Percentiles rank a stretch among this genome's conserved stretches.
phyloP scores from a whole-genome alignment of 2,329 filamentous ascomycete species.

The Ophiosphaerella korrae region DNA sequence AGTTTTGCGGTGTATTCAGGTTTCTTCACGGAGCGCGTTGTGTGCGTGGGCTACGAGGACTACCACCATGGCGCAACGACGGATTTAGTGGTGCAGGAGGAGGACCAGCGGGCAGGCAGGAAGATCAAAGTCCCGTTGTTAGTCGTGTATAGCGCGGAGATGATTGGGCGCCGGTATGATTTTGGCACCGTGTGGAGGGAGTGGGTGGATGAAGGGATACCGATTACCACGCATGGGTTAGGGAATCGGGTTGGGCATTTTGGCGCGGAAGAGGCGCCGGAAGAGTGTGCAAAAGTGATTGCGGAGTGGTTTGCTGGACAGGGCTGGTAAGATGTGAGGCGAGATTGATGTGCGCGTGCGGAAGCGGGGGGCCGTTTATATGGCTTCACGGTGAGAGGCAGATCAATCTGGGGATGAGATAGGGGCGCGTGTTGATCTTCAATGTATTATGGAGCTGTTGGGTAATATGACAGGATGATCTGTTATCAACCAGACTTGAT shows the following conservation, averaged over 20 bases:
- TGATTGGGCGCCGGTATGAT: slow-evolving; percentile 58
- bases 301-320: slow-evolving; percentile 31
- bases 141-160: slow-evolving; percentile 57
- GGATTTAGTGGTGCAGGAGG: slow-evolving; percentile 58
- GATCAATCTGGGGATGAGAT: too few species aligned
- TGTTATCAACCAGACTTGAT: too few species aligned
- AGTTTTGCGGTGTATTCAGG: slow-evolving; percentile 51
- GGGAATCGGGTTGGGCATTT: slow-evolving; percentile 61
- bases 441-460: too few species aligned
- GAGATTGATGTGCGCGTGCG: not conserved
- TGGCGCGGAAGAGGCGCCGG: slow-evolving; percentile 59
- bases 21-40: slow-evolving; percentile 47
- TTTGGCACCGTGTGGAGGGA: slow-evolving; percentile 58
- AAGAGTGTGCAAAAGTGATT: slow-evolving; percentile 52
- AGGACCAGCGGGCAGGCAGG: slow-evolving; percentile 51
- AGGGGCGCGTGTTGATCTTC: too few species aligned
- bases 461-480: too few species aligned
- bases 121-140: slow-evolving; percentile 55
- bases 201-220: slow-evolving; percentile 51
- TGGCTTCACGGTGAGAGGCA: too few species aligned
- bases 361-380: too few species aligned
- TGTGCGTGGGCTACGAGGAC: slow-evolving; percentile 61
- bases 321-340: not conserved
- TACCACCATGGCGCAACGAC: slow-evolving; percentile 60
- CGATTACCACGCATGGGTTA: slow-evolving; percentile 56